These are phyloP conservation scores for Punica granatum DNA, from an alignment of 345 rosid species.

Conservation along the genomic window DNA sequence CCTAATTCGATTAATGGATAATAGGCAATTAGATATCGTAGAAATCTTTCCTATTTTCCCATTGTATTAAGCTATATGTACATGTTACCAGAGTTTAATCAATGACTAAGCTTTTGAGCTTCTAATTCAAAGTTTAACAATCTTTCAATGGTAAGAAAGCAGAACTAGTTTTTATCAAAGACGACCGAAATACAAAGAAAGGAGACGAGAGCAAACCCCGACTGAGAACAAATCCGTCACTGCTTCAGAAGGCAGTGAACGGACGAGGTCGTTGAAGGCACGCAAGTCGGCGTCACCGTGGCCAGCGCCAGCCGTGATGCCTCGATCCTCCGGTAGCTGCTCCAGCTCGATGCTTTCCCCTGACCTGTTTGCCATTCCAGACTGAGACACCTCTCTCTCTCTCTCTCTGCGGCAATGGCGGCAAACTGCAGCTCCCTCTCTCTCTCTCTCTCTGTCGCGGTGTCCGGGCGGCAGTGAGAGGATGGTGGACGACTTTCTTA, in stretches of 20 bases:
- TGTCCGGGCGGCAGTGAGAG: neutral
- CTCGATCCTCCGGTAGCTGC: neutral
- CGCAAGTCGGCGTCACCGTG: constrained; percentile 17
- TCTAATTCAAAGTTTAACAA: too few relatives aligned
- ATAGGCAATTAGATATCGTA: too few relatives aligned
- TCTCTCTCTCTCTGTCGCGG: neutral
- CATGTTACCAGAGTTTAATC: too few relatives aligned
- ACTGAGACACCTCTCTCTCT: neutral
- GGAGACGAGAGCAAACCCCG: constrained; percentile 32
- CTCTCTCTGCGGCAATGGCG: neutral
- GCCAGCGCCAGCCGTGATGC: neutral
- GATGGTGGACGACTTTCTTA: neutral
- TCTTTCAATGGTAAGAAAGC: neutral
- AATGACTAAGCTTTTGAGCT: too few relatives aligned
- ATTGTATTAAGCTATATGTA: too few relatives aligned
- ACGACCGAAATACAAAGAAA: constrained; percentile 5
- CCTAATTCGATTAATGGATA: too few relatives aligned
- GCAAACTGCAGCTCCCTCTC: neutral
- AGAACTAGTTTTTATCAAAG: too few relatives aligned
- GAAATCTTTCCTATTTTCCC: too few relatives aligned
- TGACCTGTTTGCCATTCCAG: neutral
- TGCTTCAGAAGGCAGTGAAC: constrained; percentile 42
- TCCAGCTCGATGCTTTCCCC: neutral
- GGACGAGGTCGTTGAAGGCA: constrained; percentile 38
- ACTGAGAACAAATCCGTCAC: constrained; percentile 50